A percentile compares a stretch with the other conserved stretches of the same genome.
These are phyloP conservation scores for Volvox carteri DNA, from an alignment of 163 green algal genomes.

Conservation along the genomic window DNA sequence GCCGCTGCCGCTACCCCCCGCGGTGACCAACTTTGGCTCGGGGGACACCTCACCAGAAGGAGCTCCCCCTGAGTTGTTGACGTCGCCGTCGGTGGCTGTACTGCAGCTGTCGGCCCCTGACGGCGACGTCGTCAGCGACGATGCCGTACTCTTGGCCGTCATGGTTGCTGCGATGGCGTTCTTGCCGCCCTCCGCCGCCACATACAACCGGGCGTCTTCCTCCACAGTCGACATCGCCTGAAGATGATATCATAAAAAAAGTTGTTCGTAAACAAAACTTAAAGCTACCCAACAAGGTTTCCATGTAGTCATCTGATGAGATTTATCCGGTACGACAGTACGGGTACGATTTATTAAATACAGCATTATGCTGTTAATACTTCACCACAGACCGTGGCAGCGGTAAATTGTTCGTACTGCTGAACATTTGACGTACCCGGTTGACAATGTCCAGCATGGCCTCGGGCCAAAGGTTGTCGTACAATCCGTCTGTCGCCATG, in stretches of 20 bases:
- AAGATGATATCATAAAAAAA: too few relatives aligned
- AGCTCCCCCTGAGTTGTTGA: not conserved
- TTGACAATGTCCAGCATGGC: conserved; percentile 63
- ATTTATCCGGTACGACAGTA: not conserved
- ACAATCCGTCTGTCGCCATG: conserved; percentile 93
- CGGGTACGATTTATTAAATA: not conserved
- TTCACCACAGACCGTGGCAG: too few relatives aligned
- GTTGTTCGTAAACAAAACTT: too few relatives aligned
- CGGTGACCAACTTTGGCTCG: not conserved
- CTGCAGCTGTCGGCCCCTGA: not conserved
- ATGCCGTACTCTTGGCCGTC: not conserved
- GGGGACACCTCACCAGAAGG: not conserved
- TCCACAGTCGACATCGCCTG: conserved; percentile 19
- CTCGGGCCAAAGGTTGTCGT: conserved; percentile 94
- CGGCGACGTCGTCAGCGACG: not conserved
- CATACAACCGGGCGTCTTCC: conserved; percentile 11
- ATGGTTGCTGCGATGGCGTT: not conserved
- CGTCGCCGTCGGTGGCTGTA: not conserved
- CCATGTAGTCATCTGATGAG: not conserved
- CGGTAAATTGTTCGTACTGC: too few relatives aligned
- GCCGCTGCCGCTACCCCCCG: not conserved
- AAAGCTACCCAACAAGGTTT: too few relatives aligned
- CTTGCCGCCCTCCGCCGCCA: not conserved
- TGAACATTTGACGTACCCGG: conserved; percentile 11
- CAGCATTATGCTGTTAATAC: not conserved